phyloP scores from a whole-genome alignment of 2,329 filamentous ascomycete species.

The Neoascochyta sp. region DNA sequence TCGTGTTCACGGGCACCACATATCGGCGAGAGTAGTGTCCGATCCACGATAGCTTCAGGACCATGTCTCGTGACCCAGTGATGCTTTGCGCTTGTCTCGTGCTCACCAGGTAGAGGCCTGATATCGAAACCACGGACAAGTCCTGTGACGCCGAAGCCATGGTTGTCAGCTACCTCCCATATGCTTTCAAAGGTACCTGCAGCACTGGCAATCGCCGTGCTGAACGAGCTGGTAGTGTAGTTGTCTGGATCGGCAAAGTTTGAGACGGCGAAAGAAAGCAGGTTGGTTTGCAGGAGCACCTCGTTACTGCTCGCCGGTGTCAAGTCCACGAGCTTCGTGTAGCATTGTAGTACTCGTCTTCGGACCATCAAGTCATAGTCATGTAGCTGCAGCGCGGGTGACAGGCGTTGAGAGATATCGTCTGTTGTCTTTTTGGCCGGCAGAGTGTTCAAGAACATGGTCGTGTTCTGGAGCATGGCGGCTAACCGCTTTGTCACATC shows the following conservation, averaged over 20 bases:
- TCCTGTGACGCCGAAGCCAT: constrained; percentile 87
- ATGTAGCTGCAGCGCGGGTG: constrained; percentile 79
- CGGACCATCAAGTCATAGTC: constrained; percentile 93
- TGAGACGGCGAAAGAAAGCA: constrained; percentile 83
- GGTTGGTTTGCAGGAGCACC: constrained; percentile 81
- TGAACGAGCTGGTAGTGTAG: constrained; percentile 78
- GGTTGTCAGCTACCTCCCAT: constrained; percentile 94
- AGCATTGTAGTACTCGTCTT: constrained; percentile 88
- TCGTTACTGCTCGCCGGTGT: constrained; percentile 83
- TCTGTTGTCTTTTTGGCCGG: constrained; percentile 81
- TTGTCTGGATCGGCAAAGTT: constrained; percentile 92
- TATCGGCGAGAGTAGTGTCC: constrained; percentile 57
- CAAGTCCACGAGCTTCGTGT: constrained; percentile 83
- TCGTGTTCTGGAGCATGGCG: constrained; percentile 91
- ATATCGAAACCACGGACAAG: constrained; percentile 75
- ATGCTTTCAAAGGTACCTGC: constrained; percentile 87
- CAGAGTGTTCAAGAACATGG: constrained; percentile 79
- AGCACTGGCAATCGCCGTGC: constrained; percentile 85
- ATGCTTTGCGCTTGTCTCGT: constrained; percentile 40
- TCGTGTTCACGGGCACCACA: constrained; percentile 87
- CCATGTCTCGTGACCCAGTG: constrained; percentile 55
- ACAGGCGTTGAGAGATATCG: constrained; percentile 78
- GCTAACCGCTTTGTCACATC: constrained; percentile 92
- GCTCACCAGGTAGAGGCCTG: constrained; percentile 63
- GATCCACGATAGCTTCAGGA: constrained; percentile 63